Evolutionary conservation across 2,329 filamentous ascomycete species (phyloP).

Genomic region (Penicillium sp.): DNA sequence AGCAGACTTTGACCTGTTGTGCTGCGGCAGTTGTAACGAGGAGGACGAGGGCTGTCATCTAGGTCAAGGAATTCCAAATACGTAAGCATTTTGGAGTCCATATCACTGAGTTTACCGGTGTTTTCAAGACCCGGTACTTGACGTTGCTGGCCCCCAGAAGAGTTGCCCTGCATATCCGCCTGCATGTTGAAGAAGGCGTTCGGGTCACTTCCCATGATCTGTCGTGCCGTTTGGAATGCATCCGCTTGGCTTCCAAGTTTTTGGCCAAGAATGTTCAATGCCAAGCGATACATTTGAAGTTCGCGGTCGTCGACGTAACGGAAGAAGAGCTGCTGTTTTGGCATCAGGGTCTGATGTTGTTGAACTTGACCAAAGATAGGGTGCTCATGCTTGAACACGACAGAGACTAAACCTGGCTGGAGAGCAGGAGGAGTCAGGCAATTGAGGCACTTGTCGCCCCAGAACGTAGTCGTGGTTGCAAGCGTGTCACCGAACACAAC

Average conservation of each 20-base stretch:
- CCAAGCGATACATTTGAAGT: constrained; percentile 49
- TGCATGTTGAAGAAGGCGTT: constrained; percentile 51
- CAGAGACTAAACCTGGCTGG: constrained; percentile 67
- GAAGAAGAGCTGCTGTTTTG: constrained; percentile 60
- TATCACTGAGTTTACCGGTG: constrained; percentile 49
- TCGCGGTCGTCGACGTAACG: constrained; percentile 63
- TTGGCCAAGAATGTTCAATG: constrained; percentile 48
- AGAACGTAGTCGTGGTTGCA: constrained; percentile 74
- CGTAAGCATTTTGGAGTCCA: constrained; percentile 69
- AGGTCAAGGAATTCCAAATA: constrained; percentile 78
- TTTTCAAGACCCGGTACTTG: constrained; percentile 46
- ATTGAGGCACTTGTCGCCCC: constrained; percentile 77
- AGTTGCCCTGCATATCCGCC: constrained; percentile 41
- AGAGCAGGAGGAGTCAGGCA: constrained; percentile 74
- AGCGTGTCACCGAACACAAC: constrained; percentile 78
- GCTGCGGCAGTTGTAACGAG: constrained; percentile 65
- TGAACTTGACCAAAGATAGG: constrained; percentile 51
- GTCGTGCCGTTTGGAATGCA: constrained; percentile 50
- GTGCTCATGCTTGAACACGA: constrained; percentile 64
- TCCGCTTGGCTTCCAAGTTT: constrained; percentile 50
- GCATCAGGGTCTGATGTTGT: constrained; percentile 44
- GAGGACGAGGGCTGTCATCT: constrained; percentile 69
- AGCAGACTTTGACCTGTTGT: constrained; percentile 77
- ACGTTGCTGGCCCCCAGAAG: constrained; percentile 46
- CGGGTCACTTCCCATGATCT: constrained; percentile 48